A percentile compares a stretch with the other conserved stretches of the same genome.
Evolutionary conservation across 2,329 filamentous ascomycete genomes (phyloP).

Genomic region (Aureobasidium vineae): DNA sequence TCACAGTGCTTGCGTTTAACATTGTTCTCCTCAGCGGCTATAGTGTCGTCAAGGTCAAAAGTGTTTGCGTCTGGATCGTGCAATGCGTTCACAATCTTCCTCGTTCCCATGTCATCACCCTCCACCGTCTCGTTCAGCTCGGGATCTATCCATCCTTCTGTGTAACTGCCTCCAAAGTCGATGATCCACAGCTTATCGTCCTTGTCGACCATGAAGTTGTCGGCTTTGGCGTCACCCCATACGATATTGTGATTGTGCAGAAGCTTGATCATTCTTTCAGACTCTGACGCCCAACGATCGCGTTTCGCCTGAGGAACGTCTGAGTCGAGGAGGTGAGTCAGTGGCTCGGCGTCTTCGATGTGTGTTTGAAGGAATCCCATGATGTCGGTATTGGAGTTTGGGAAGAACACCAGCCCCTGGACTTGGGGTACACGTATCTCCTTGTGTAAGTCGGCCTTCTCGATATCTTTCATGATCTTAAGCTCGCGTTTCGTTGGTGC

Average conservation of each 20-base stretch:
- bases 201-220: constrained; percentile 42
- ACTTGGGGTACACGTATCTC: constrained; percentile 37
- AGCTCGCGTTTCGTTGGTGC: constrained; percentile 39
- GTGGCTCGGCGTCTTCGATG: constrained; percentile 36
- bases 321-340: constrained; percentile 37
- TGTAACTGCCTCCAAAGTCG: constrained; percentile 22
- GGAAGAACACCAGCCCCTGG: constrained; percentile 34
- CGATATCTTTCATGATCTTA: constrained; percentile 35
- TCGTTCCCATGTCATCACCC: constrained; percentile 32
- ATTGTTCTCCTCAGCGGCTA: constrained; percentile 10
- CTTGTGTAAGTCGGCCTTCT: constrained; percentile 33
- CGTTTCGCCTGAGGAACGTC: constrained; percentile 36
- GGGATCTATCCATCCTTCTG: constrained; percentile 6
- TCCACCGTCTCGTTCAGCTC: constrained; percentile 20
- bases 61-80: constrained; percentile 34
- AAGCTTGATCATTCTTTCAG: constrained; percentile 10
- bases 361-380: constrained; percentile 39
- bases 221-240: constrained; percentile 44
- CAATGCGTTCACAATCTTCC: constrained; percentile 36
- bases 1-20: background rate
- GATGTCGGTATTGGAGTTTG: constrained; percentile 30
- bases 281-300: constrained; percentile 36
- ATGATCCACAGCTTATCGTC: constrained; percentile 18
- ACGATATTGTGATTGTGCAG: constrained; percentile 38
- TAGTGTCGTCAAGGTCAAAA: constrained; percentile 31